A percentile compares a stretch with the other conserved stretches of the same genome.
phyloP scores from a whole-genome alignment of 192 early-diverging fungal species.

The Entomortierella beljakovae region DNA sequence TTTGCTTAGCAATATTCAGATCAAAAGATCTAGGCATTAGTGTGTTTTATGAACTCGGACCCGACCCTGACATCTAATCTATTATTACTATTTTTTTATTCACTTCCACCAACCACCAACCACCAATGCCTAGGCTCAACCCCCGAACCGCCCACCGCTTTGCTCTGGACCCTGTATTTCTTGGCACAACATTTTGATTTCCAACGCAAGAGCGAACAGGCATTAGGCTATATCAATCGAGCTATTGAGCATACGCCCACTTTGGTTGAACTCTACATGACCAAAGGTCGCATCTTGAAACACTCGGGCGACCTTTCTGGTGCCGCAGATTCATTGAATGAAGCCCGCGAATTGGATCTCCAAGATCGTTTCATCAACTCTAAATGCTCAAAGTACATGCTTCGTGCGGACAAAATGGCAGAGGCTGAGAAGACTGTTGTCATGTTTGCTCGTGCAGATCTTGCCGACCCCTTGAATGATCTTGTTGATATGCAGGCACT shows the following conservation, averaged over 20 bases:
- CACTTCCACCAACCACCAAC: background rate
- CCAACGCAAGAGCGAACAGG: conserved; percentile 73
- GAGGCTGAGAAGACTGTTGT: conserved; percentile 89
- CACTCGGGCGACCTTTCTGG: conserved; percentile 80
- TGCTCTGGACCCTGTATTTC: conserved; percentile 91
- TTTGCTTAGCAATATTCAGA: no score
- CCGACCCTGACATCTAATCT: no score
- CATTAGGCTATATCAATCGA: conserved; percentile 81
- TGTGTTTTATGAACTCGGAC: no score
- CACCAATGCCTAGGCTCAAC: conserved; percentile 41
- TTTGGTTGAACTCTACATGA: conserved; percentile 91
- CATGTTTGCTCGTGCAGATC: conserved; percentile 82
- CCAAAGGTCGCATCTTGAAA: conserved; percentile 95
- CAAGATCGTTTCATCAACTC: conserved; percentile 98
- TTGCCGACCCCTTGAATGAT: conserved; percentile 78
- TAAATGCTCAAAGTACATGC: conserved; percentile 94
- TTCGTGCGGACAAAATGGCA: conserved; percentile 80
- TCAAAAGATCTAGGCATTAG: no score
- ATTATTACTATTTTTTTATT: background rate
- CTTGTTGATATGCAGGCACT: conserved; percentile 92
- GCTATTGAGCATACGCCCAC: conserved; percentile 92
- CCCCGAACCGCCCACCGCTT: conserved; percentile 80
- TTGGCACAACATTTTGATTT: conserved; percentile 92
- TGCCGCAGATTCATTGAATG: conserved; percentile 85
- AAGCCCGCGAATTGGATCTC: conserved; percentile 89